A percentile compares a stretch with the other conserved stretches of the same genome.
Evolutionary conservation across 2,329 filamentous ascomycete species (phyloP).

Genomic region (Plectosphaerella cucumerina): DNA sequence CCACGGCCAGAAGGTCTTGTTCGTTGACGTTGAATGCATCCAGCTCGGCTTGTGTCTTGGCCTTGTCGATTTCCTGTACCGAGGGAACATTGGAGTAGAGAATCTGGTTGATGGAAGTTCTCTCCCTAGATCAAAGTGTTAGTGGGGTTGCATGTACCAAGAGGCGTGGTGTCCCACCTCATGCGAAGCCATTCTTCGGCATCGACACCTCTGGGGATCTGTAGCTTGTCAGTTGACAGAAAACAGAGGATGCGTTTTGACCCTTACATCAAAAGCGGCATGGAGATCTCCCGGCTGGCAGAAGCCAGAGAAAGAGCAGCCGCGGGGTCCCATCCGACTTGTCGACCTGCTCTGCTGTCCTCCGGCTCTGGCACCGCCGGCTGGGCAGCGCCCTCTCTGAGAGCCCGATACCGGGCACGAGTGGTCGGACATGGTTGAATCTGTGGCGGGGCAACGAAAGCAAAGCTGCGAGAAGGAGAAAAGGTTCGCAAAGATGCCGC

Average conservation of each 20-base stretch:
- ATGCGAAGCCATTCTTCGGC: constrained; percentile 39
- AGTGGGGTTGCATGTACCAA: constrained; percentile 1
- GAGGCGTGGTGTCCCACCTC: not conserved
- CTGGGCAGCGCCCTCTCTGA: constrained; percentile 18
- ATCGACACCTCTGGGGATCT: constrained; percentile 42
- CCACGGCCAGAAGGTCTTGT: constrained; percentile 45
- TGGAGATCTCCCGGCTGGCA: constrained; percentile 22
- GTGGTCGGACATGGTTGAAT: constrained; percentile 21
- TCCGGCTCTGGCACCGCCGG: constrained; percentile 1
- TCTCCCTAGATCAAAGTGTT: constrained; percentile 28
- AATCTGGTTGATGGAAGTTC: constrained; percentile 42
- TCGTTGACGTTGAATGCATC: constrained; percentile 43
- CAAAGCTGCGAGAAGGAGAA: not conserved
- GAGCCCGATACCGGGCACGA: constrained; percentile 28
- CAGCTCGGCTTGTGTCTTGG: constrained; percentile 31
- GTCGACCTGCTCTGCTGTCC: constrained; percentile 4
- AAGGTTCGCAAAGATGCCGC: not conserved
- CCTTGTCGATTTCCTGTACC: constrained; percentile 30
- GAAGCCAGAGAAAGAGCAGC: constrained; percentile 27
- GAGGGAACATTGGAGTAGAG: constrained; percentile 40
- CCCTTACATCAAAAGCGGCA: constrained; percentile 30
- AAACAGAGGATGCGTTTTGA: not conserved
- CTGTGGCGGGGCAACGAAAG: not conserved
- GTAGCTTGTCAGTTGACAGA: constrained; percentile 8
- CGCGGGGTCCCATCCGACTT: constrained; percentile 20